Evolutionary conservation across 257 asterid genomes (phyloP), one percentile per base, ranked within the genome.

Genomic region (Solanum etuberosum): DNA sequence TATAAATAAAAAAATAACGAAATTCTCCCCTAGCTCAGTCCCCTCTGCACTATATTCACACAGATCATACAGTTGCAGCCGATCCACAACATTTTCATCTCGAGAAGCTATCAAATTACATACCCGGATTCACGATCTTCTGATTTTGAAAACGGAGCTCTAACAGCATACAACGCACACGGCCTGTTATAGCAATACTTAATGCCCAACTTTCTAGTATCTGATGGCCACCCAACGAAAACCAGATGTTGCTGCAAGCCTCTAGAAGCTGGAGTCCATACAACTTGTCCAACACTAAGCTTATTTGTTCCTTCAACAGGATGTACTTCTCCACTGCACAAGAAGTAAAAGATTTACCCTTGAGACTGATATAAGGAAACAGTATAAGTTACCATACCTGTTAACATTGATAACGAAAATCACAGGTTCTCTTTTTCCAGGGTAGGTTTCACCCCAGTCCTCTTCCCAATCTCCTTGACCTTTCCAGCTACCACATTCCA

Each of bases 381-480:
- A 78, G 3, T 73, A 85, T 31, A 59, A 74, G 84, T 65, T 48
- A 76, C 59, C 61, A 7, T 74, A 95, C 99, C 98, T 97, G 89
- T 84, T 73, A 61, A 90, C 43, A 86, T 93, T 87, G 82, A 97
- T 92, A 73, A 94, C 99, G 86, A 96, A 97, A 80, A 95, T 96
- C 5, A 98, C 94, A 34, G 99, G 96, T 89, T 94, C 96, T 88
- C 95, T 90, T 93, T 95, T 97, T 87, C 99, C 96, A 74, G 92
- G 91, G 86, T 97, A 97, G 68, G 95, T 89, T 93, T 97, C 99
- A 48, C 99, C 99, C 99, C 99, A 97, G 63, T 94, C 97, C 91
- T 96, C 99, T 91, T 96, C 99, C 97, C 98, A 97, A n/a, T 92
- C 96, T 46, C 98, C 99, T 90, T 92, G 96, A 88, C 93, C 97